A percentile compares a stretch with the other conserved stretches of the same genome.
Conservation (phyloP, 495 filamentous ascomycete species). For the Neurospora sp. region DNA sequence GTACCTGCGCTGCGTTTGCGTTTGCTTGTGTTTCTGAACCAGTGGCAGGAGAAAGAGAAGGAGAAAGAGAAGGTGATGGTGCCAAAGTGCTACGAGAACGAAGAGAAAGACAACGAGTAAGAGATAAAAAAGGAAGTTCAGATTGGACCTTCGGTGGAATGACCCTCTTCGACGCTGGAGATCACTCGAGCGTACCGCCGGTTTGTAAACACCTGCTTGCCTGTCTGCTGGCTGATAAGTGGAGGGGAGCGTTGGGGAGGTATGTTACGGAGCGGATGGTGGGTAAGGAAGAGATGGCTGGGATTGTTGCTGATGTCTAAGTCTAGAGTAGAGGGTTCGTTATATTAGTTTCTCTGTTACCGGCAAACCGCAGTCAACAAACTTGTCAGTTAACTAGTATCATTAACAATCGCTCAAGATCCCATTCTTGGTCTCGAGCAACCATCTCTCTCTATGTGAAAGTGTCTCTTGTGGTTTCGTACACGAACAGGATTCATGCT, state of each 20-base stretch:
- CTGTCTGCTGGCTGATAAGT: conserved; percentile 65
- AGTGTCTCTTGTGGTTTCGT: neutral
- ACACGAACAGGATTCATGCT: neutral
- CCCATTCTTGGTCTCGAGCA: neutral
- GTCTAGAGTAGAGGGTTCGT: neutral
- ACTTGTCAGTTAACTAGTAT: neutral
- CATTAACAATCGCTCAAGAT: neutral
- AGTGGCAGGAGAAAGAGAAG: neutral
- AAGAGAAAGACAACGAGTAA: neutral
- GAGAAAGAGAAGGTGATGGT: neutral
- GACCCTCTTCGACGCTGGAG: conserved; percentile 18
- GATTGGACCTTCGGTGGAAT: conserved; percentile 33
- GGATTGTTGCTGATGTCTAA: conserved; percentile 59
- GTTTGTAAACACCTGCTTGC: conserved; percentile 88
- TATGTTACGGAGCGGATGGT: conserved; percentile 46
- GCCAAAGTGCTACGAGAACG: neutral
- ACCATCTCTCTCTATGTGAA: neutral
- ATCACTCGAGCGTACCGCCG: conserved; percentile 29
- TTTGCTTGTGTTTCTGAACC: conserved; percentile 50
- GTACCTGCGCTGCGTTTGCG: conserved; percentile 74
- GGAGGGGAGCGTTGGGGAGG: conserved; percentile 42
- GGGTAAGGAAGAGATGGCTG: conserved; percentile 61
- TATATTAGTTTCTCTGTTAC: neutral
- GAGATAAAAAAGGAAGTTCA: neutral
- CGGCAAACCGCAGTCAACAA: neutral